Base-by-base conservation (phyloP, 2,329 filamentous ascomycete genomes). In the Paraconiothyrium brasiliense region DNA sequence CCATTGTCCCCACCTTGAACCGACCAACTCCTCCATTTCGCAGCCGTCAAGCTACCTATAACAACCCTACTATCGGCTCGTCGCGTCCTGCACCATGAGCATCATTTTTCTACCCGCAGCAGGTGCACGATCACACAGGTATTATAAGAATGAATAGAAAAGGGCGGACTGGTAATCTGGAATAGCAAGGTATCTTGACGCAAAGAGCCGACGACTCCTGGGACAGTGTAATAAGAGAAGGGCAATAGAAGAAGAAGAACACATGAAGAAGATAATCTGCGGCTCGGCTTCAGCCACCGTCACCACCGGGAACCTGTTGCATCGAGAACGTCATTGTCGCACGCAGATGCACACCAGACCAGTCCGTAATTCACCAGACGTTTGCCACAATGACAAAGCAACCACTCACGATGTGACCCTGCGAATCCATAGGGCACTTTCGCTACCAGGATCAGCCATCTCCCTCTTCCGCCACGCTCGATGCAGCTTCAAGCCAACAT, bases 401-500 rank as follows among this genome's bases (percentile, higher is more conserved):
- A 37, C 16, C 35, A 11, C 32, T 59, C 56, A 74, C 24, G 65
- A 61, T 51, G 79, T 80, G 16, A 80, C 78, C 51, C 79, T 66
- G 43, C 78, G 65, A 32, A 81, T 70, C 79, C 79, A 81, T 35
- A 81, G 62, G 43, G 76, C 74, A 59, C 73, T 78, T 30, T 70
- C 70, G 39, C 62, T 69, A 39, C 60, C 64, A 22, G 74, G 75
- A 63, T 79, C 78, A 13, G 77, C 77, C 52, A 67, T 66, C 63
- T 80, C 79, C 63, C 72, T 72, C 69, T 76, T 79, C 67, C 73
- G 76, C 69, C 72, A 74, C 61, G 78, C 78, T 20, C 79, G 68
- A 69, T 80, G 78, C 63, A 81, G 60, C 67, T 72, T 78, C 59
- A 81, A 59, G 4, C 79, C 79, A 7, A 80, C 67, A 47, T 80